Percentiles rank a stretch among this genome's conserved stretches.
Evolutionary conservation across 352 stramenopile genomes (phyloP).

Genomic region (Pythium rhizo-oryzae): DNA sequence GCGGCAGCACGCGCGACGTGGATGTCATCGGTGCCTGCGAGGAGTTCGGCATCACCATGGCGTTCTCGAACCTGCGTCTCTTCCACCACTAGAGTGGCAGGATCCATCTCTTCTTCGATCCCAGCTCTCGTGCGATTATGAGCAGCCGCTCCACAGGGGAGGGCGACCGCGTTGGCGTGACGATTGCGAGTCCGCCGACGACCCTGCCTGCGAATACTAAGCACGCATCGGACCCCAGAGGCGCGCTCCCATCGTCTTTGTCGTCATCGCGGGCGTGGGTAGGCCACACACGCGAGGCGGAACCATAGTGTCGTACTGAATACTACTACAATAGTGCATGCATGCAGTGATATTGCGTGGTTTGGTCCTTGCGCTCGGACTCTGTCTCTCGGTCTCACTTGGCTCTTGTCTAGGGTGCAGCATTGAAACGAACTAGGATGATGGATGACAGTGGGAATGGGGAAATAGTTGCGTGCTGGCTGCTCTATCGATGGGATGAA

Average conservation of each 20-base stretch:
- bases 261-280: no score
- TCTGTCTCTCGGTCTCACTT: no score
- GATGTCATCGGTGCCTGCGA: constrained; percentile 96
- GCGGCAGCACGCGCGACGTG: constrained; percentile 77
- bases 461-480: constrained; percentile 13
- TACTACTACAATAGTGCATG: no score
- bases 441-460: neutral
- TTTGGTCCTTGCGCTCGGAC: no score
- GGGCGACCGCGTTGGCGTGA: neutral
- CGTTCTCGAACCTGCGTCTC: constrained; percentile 97
- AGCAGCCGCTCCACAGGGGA: neutral
- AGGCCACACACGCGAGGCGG: no score
- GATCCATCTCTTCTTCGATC: neutral
- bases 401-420: neutral
- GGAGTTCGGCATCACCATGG: constrained; percentile 99
- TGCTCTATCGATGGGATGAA: constrained; percentile 27
- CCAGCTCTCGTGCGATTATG: neutral
- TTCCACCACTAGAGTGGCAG: constrained; percentile 97
- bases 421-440: no score
- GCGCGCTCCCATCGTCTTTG: no score
- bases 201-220: no score
- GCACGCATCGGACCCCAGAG: no score
- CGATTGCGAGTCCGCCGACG: no score
- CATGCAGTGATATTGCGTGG: no score
- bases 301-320: no score